These are phyloP conservation scores for Rosa lucieae DNA, from an alignment of 306 rosid genomes.

Conservation along the genomic window DNA sequence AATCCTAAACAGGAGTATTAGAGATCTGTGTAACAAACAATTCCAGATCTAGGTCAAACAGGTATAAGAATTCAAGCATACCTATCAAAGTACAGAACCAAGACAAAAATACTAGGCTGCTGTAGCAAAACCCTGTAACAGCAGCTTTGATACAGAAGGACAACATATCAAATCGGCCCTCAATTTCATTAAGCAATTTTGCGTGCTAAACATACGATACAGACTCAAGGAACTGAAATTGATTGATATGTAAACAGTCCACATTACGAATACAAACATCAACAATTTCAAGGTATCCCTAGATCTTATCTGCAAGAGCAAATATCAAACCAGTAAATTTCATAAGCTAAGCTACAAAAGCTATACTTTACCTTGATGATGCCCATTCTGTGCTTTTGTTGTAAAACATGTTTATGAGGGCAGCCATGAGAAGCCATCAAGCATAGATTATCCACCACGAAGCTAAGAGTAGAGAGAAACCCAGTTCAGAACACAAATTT, in stretches of 20 bases:
- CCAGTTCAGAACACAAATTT: slow-evolving; percentile 29
- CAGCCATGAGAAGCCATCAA: slow-evolving; percentile 56
- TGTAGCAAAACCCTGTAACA: slow-evolving; percentile 14
- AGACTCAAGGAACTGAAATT: background rate
- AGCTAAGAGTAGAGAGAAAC: slow-evolving; percentile 21
- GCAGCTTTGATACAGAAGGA: background rate
- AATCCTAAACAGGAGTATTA: too few species aligned
- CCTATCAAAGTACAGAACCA: slow-evolving; percentile 44
- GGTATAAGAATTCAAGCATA: slow-evolving; percentile 27
- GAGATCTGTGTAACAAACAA: too few species aligned
- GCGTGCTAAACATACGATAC: background rate
- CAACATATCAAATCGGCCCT: background rate
- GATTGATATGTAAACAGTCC: too few species aligned
- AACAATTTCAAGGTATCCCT: background rate
- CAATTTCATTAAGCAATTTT: background rate
- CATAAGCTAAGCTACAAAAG: too few species aligned
- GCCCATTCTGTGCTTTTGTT: slow-evolving; percentile 39
- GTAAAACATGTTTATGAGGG: too few species aligned
- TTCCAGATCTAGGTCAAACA: background rate
- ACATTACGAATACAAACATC: too few species aligned
- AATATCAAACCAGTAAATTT: background rate
- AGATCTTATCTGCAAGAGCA: background rate
- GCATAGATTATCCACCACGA: slow-evolving; percentile 49
- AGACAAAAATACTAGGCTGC: background rate
- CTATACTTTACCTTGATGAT: slow-evolving; percentile 44